A percentile compares a stretch with the other conserved stretches of the same genome.
Evolutionary conservation across 1,284 basidiomycete genomes (phyloP).

Genomic region (Puccinia polysora): DNA sequence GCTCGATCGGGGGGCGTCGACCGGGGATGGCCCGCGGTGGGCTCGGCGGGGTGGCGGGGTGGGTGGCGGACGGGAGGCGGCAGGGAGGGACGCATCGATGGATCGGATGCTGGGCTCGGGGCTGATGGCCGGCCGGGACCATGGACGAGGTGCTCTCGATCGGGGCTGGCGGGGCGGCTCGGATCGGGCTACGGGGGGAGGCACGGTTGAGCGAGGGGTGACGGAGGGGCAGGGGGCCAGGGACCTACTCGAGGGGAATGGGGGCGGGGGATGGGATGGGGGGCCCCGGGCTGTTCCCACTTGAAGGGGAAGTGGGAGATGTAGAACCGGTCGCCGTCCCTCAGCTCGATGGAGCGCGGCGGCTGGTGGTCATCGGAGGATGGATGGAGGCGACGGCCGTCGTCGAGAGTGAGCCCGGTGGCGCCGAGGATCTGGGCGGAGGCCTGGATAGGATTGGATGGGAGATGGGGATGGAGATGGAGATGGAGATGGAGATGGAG

Average conservation of each 20-base stretch:
- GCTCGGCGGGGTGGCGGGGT: not conserved
- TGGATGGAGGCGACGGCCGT: not conserved
- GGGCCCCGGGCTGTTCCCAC: conserved; percentile 24
- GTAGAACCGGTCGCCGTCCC: conserved; percentile 14
- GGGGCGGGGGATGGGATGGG: conserved; percentile 7
- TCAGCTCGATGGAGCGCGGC: not conserved
- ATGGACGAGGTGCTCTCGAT: too few species aligned
- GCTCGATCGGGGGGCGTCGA: too few species aligned
- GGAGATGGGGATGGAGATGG: not conserved
- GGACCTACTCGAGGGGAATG: not conserved
- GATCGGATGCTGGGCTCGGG: too few species aligned
- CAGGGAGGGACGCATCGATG: too few species aligned
- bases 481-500: too few species aligned
- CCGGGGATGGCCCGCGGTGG: too few species aligned
- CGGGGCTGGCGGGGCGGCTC: too few species aligned
- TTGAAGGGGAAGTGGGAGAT: conserved; percentile 26
- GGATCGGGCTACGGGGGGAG: too few species aligned
- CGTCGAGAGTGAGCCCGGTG: conserved; percentile 9
- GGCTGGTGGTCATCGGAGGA: not conserved
- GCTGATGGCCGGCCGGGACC: too few species aligned
- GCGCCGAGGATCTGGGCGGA: not conserved
- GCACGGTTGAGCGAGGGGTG: too few species aligned
- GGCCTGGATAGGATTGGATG: conserved; percentile 2
- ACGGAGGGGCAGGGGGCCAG: not conserved
- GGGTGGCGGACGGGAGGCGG: too few species aligned